Conservation (phyloP, 768 basidiomycete species). For the Pulveroboletus frians region DNA sequence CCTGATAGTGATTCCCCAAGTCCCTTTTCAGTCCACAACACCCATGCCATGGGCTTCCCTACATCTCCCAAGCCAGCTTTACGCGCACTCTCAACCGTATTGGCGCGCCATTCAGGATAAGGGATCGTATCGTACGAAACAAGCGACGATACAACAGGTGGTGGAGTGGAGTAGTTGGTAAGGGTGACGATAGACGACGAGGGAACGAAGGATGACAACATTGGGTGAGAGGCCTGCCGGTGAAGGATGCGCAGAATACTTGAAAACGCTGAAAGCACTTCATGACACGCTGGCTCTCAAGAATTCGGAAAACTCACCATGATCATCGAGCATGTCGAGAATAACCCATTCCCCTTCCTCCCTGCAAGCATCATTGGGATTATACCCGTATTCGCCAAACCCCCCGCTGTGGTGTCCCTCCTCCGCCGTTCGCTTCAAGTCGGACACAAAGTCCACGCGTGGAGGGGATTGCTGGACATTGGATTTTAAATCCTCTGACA, state of each 20-base stretch:
- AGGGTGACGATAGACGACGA: constrained; percentile 52
- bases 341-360: constrained; percentile 45
- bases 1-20: constrained; percentile 16
- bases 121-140: constrained; percentile 37
- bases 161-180: constrained; percentile 32
- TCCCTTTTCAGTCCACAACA: constrained; percentile 32
- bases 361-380: constrained; percentile 6
- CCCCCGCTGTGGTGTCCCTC: not conserved
- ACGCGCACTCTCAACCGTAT: constrained; percentile 46
- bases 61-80: constrained; percentile 57
- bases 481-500: constrained; percentile 10
- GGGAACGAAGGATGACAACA: constrained; percentile 41
- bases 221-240: constrained; percentile 32
- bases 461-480: constrained; percentile 1
- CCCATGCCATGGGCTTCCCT: constrained; percentile 48
- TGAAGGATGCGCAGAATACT: constrained; percentile 52
- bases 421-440: constrained; percentile 4
- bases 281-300: not conserved
- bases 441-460: not conserved
- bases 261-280: constrained; percentile 35
- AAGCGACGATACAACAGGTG: constrained; percentile 15
- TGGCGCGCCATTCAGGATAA: constrained; percentile 65
- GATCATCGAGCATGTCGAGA: constrained; percentile 47
- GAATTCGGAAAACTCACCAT: constrained; percentile 26
- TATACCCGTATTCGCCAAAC: not conserved